These are phyloP conservation scores for Picocystis sp. DNA, from an alignment of 163 green algal species.

Conservation along the genomic window DNA sequence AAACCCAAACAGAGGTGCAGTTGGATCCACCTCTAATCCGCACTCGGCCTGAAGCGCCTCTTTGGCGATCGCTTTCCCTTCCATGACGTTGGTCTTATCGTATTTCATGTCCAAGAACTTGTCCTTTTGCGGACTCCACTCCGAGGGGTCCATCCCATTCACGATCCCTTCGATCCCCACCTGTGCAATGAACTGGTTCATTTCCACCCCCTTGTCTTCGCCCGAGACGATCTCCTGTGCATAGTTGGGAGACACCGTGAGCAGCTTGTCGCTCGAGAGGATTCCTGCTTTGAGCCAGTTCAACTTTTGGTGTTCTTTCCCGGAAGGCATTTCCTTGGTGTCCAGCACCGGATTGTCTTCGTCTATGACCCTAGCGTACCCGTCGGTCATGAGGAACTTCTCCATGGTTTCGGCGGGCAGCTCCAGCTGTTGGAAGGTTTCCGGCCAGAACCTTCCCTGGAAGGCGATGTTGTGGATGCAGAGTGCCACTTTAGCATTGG, in stretches of 20 bases:
- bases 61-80: slow-evolving; percentile 80
- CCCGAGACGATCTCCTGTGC: slow-evolving; percentile 63
- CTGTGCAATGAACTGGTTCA: slow-evolving; percentile 33
- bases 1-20: slow-evolving; percentile 68
- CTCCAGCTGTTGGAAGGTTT: slow-evolving; percentile 49
- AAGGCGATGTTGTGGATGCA: slow-evolving; percentile 97
- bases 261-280: slow-evolving; percentile 50
- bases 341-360: slow-evolving; percentile 28
- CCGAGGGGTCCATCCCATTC: slow-evolving; percentile 80
- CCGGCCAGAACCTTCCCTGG: slow-evolving; percentile 80
- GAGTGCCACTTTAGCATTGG: slow-evolving; percentile 62
- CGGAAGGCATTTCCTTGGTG: slow-evolving; percentile 8
- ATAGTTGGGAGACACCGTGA: slow-evolving; percentile 91
- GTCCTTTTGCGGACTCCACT: slow-evolving; percentile 72
- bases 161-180: slow-evolving; percentile 77
- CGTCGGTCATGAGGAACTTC: slow-evolving; percentile 72
- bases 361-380: slow-evolving; percentile 47
- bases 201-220: slow-evolving; percentile 68
- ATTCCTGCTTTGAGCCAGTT: slow-evolving; percentile 84
- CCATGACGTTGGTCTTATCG: slow-evolving; percentile 41
- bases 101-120: slow-evolving; percentile 88
- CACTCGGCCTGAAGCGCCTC: slow-evolving; percentile 45
- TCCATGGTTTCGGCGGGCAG: slow-evolving; percentile 35
- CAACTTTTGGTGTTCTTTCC: slow-evolving; percentile 64
- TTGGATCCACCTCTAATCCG: slow-evolving; percentile 38